Evolutionary conservation across 306 rosid genomes (phyloP), one percentile per base, ranked within the genome.

Genomic region (Carpinus viminea): DNA sequence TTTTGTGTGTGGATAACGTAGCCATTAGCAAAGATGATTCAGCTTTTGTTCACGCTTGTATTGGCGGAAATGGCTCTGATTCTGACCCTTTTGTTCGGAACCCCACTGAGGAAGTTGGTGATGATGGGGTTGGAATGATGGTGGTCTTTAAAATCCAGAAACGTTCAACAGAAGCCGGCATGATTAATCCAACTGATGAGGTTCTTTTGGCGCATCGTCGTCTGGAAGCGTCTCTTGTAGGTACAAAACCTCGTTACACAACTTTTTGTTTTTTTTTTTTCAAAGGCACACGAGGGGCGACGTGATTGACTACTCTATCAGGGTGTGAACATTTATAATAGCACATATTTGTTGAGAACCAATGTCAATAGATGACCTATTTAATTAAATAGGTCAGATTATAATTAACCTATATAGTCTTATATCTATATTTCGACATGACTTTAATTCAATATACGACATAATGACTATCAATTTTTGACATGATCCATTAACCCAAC

Each of bases 111-210:
- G 74, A 87, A 76, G 48, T 36, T 89, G 74, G 45, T 86, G 81
- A 81, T 86, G 4, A 56, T 62, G 55, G 86, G 76, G 46, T 76
- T 92, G 78, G 88, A 90, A 47, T 88, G 81, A 13, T 82, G 13
- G 78, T 87, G 51, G 83, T 92, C 18, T 85, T 90, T 51, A 78
- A 54, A 56, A 65, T 86, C 17, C 85, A 79, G 17, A 84, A 84
- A 31, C 91, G 88, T 73, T 79, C 84, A 3, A 47, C 53, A 41
- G 92, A 85, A 21, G 56, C 75, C 20, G 85, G 93, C 46, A 76
- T 80, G n/a, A 34, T 87, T 12, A 86, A 85, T 77, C 90, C 93
- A 18, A 88, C 93, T 10, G 95, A 92, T 21, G 93, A 90, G 74
- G 85, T 87, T 87, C 68, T 90, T 31, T 78, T 78, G 82, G 85